phyloP scores from a whole-genome alignment of 306 rosid genomes.

The Lathyrus sativus region DNA sequence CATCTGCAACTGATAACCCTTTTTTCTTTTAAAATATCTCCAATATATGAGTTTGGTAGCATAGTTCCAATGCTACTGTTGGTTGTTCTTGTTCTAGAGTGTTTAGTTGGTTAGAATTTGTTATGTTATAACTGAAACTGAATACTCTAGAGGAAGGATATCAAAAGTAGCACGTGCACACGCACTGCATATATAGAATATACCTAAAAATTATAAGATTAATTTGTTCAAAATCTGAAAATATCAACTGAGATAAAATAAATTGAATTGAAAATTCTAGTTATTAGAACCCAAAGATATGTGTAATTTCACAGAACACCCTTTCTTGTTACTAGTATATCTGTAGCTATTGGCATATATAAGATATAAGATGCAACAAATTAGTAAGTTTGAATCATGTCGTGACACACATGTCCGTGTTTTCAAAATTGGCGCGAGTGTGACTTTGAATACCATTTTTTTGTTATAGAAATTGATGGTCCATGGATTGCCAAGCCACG shows the following conservation, averaged over 20 bases:
- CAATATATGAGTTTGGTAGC: not conserved
- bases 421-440: conserved; percentile 18
- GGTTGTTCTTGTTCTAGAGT: not conserved
- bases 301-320: not conserved
- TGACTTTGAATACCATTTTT: conserved; percentile 28
- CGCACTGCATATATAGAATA: not conserved
- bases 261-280: not conserved
- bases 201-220: not conserved
- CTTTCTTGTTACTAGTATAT: conserved; percentile 3
- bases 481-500: conserved; percentile 5
- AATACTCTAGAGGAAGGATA: not conserved
- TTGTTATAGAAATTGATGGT: conserved; percentile 11
- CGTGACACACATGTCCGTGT: not conserved
- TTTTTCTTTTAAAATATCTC: conserved; percentile 2
- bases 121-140: not conserved
- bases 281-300: conserved; percentile 4
- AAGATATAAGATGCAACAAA: not conserved
- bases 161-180: not conserved
- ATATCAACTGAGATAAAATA: conserved; percentile 1
- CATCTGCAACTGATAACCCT: not conserved
- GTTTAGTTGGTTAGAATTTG: not conserved
- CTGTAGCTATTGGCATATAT: not conserved
- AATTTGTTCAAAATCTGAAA: not conserved
- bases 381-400: conserved; percentile 19
- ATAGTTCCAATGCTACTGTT: not conserved